Evolutionary conservation across 345 rosid genomes (phyloP).

Genomic region (Corymbia maculata): DNA sequence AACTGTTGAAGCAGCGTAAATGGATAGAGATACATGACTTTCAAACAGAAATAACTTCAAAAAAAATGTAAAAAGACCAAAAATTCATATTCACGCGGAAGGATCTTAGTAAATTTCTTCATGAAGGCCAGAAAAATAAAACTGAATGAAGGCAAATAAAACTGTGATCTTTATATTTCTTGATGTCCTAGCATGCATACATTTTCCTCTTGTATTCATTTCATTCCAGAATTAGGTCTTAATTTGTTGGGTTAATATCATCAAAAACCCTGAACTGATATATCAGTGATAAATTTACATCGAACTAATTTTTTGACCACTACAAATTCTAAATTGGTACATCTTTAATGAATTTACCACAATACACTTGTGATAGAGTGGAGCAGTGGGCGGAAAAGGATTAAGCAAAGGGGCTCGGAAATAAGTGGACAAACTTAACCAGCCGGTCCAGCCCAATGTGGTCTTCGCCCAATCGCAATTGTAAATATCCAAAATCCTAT

Average conservation of each 20-base stretch:
- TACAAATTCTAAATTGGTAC: too few relatives aligned
- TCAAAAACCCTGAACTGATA: too few relatives aligned
- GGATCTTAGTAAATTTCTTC: not conserved
- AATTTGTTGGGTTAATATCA: too few relatives aligned
- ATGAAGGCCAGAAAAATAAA: not conserved
- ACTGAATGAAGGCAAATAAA: not conserved
- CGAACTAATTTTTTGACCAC: too few relatives aligned
- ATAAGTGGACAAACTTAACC: not conserved
- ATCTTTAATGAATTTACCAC: too few relatives aligned
- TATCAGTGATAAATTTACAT: too few relatives aligned
- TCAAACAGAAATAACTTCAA: not conserved
- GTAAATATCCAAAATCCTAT: slow-evolving; percentile 8
- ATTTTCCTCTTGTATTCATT: not conserved
- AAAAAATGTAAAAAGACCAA: not conserved
- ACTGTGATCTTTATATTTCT: not conserved
- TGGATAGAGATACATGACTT: not conserved
- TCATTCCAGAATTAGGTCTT: not conserved
- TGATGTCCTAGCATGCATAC: not conserved
- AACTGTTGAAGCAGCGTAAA: not conserved
- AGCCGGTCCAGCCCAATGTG: not conserved
- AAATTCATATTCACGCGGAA: not conserved
- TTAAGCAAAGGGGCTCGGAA: not conserved
- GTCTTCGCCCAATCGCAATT: not conserved
- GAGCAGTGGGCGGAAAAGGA: not conserved
- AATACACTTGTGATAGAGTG: too few relatives aligned